Conservation (phyloP, 331 rosid genomes). For the Prunus yedoensis region DNA sequence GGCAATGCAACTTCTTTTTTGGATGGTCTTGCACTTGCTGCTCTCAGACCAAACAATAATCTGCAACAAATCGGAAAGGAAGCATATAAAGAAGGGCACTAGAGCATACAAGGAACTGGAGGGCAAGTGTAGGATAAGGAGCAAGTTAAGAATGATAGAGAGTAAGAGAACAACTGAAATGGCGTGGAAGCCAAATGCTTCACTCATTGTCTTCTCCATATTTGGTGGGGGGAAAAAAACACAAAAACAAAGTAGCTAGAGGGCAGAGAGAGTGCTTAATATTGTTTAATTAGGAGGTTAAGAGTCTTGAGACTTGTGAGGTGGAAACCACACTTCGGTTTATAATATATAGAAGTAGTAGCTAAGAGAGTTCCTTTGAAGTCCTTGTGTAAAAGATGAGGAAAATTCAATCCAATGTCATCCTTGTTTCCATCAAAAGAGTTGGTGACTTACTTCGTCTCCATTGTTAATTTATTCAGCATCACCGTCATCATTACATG, state of each 20-base stretch:
- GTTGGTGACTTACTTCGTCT: neutral
- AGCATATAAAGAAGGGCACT: neutral
- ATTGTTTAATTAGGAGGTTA: neutral
- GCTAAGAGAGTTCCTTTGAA: neutral
- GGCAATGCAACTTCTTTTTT: neutral
- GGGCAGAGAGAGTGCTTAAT: neutral
- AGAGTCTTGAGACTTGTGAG: neutral
- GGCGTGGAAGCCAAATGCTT: neutral
- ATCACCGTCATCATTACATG: neutral
- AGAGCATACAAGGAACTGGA: slow-evolving; percentile 2
- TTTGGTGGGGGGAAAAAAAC: neutral
- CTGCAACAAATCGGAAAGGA: neutral
- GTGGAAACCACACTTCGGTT: neutral
- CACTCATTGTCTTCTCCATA: slow-evolving; percentile 7
- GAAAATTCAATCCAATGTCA: neutral
- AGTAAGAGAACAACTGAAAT: neutral
- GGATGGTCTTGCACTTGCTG: neutral
- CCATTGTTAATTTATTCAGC: neutral
- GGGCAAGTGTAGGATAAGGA: neutral
- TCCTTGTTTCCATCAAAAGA: neutral
- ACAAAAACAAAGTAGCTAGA: too few relatives aligned
- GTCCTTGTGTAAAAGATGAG: neutral
- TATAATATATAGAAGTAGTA: neutral
- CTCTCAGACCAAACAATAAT: neutral
- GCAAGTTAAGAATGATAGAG: slow-evolving; percentile 5